Percentiles rank a stretch among this genome's conserved stretches.
These are phyloP conservation scores for Colletotrichum lini DNA, from an alignment of 2,329 filamentous ascomycete species.

Conservation along the genomic window DNA sequence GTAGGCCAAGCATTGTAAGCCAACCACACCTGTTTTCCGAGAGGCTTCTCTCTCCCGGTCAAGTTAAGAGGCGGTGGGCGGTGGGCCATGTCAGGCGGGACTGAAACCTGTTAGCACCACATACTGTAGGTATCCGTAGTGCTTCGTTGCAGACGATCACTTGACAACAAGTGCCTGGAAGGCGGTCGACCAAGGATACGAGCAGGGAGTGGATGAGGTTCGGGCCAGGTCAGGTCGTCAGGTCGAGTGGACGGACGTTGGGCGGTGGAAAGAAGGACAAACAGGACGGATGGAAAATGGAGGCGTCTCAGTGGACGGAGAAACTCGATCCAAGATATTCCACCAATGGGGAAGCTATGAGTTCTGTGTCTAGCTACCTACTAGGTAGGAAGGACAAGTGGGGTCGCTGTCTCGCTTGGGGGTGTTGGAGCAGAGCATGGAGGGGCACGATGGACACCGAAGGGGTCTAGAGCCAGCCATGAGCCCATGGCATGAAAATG, in stretches of 20 bases:
- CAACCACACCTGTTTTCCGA: not conserved
- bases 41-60: not conserved
- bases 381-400: constrained; percentile 13
- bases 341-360: constrained; percentile 12
- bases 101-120: not conserved
- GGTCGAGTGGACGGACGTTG: not conserved
- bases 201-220: constrained; percentile 10
- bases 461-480: constrained; percentile 1
- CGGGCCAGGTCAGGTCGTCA: not conserved
- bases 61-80: constrained; percentile 5
- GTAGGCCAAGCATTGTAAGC: not conserved
- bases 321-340: constrained; percentile 27
- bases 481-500: too few species aligned
- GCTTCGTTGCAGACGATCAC: not conserved
- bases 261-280: constrained; percentile 6
- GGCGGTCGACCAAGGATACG: not conserved
- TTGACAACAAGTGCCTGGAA: not conserved
- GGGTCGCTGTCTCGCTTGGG: not conserved
- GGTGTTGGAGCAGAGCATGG: constrained; percentile 22
- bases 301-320: constrained; percentile 32
- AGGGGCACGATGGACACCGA: constrained; percentile 12
- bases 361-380: not conserved
- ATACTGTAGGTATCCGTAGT: not conserved
- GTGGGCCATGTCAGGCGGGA: not conserved
- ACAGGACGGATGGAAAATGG: constrained; percentile 26